Base-by-base conservation (phyloP, 805 yeast genomes). In the Schwanniomyces yamadae region DNA sequence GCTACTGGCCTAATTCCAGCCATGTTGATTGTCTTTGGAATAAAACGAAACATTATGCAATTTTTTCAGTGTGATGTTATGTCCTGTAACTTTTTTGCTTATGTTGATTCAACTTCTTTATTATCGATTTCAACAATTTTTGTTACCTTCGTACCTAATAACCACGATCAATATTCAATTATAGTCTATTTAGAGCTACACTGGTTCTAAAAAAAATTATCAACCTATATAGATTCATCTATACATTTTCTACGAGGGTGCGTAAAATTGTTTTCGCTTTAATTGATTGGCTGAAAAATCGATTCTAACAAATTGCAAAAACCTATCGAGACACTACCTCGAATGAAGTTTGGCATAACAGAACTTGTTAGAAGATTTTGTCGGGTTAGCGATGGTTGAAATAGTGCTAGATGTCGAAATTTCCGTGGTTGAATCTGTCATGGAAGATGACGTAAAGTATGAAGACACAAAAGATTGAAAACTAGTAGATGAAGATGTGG, bases 261-360 rank as follows among this genome's bases (percentile, higher is more conserved):
- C 39, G 39, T 35, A 35, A 35, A 35, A 35, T 21, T 30, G 39
- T 19, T 35, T 35, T 35, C 34, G 16, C 31, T 25, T 19, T 23
- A 16, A 22, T 26, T 35, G 34, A 35, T 35, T 35, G 39, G 39
- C 34, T 30, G 27, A 26, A 35, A 28, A 8, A 18, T 28, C 19
- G 14, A n/a, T n/a, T 15, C 18, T 28, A 12, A 6, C 18, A 28
- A 28, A 28, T 27, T 12, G 29, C 20, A 18, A n/a, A n/a, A n/a
- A n/a, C n/a, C n/a, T n/a, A n/a, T 4, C n/a, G 13, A 27, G 20
- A 27, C 29, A 27, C 29, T 27, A 27, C 29, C 17, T 27, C 17
- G 20, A 15, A 16, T n/a, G 11, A 20, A 13, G 13, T 10, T 25
- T 17, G 11, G 21, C 22, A 12, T 34, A 20, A 21, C 37, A 34